Evolutionary conservation across 305 asterid genomes (phyloP).

Genomic region (Nicotiana rustica): DNA sequence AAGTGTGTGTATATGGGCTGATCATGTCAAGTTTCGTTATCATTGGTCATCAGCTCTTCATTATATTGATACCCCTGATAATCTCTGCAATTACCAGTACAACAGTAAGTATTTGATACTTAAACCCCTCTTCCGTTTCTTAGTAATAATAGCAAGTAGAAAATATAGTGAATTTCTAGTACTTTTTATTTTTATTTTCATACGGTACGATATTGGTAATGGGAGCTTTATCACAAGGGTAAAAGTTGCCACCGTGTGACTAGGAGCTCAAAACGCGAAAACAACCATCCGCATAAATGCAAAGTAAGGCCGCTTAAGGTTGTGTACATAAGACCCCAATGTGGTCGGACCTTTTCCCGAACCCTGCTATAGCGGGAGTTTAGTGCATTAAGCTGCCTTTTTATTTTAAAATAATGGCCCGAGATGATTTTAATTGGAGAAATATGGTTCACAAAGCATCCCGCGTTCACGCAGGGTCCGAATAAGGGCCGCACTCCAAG

Average conservation of each 20-base stretch:
- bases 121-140: too few species aligned
- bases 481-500: too few species aligned
- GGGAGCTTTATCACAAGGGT: neutral
- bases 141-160: neutral
- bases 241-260: neutral
- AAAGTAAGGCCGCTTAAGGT: neutral
- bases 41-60: constrained; percentile 89
- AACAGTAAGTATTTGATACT: constrained; percentile 53
- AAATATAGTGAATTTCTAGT: neutral
- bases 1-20: constrained; percentile 89
- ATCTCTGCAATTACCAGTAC: constrained; percentile 77
- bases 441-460: neutral
- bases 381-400: neutral
- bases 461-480: too few species aligned
- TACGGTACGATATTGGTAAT: neutral
- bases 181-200: neutral
- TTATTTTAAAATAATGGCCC: neutral
- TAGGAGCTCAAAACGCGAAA: neutral
- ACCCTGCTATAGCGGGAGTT: neutral
- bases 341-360: neutral
- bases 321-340: neutral
- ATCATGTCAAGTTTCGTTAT: constrained; percentile 67
- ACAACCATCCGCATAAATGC: neutral
- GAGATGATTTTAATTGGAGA: neutral
- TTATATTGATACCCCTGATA: constrained; percentile 78